Evolutionary conservation across 2,329 filamentous ascomycete species (phyloP).

Genomic region (Colletotrichum coccodes): DNA sequence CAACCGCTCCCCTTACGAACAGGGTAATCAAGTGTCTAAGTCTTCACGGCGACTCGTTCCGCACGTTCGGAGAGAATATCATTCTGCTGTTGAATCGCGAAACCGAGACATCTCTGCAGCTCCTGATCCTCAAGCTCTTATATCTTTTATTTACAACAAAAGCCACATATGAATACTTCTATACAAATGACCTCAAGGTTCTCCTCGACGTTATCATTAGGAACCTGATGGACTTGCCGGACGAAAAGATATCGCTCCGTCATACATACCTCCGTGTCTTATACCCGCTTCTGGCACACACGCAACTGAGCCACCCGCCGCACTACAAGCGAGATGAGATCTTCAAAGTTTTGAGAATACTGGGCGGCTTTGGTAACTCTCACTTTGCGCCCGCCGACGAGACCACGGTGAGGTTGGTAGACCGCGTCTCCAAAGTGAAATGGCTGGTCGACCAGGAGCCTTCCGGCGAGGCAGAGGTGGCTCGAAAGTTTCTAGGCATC

Average conservation of each 20-base stretch:
- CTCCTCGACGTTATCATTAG: slow-evolving; percentile 95
- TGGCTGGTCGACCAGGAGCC: slow-evolving; percentile 67
- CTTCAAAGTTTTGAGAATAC: slow-evolving; percentile 76
- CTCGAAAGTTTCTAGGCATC: slow-evolving; percentile 74
- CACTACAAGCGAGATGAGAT: slow-evolving; percentile 95
- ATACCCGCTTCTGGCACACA: slow-evolving; percentile 89
- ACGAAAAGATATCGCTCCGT: slow-evolving; percentile 79
- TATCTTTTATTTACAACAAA: slow-evolving; percentile 95
- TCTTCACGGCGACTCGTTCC: slow-evolving; percentile 81
- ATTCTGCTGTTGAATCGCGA: slow-evolving; percentile 95
- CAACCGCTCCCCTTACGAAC: slow-evolving; percentile 77
- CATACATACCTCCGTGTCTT: slow-evolving; percentile 96
- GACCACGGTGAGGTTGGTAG: slow-evolving; percentile 80
- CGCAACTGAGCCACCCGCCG: slow-evolving; percentile 85
- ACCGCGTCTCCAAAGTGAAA: slow-evolving; percentile 77
- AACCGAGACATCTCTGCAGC: slow-evolving; percentile 90
- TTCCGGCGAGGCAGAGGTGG: slow-evolving; percentile 56
- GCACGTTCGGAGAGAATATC: slow-evolving; percentile 97
- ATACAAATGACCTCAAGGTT: slow-evolving; percentile 95
- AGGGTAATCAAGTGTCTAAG: slow-evolving; percentile 93
- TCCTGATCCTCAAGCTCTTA: slow-evolving; percentile 94
- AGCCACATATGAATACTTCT: slow-evolving; percentile 96
- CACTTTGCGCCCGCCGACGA: slow-evolving; percentile 86
- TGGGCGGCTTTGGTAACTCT: slow-evolving; percentile 72
- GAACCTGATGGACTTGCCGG: slow-evolving; percentile 94